These are phyloP conservation scores for Fusarium austroafricanum DNA, from an alignment of 2,329 filamentous ascomycete species.

Conservation along the genomic window DNA sequence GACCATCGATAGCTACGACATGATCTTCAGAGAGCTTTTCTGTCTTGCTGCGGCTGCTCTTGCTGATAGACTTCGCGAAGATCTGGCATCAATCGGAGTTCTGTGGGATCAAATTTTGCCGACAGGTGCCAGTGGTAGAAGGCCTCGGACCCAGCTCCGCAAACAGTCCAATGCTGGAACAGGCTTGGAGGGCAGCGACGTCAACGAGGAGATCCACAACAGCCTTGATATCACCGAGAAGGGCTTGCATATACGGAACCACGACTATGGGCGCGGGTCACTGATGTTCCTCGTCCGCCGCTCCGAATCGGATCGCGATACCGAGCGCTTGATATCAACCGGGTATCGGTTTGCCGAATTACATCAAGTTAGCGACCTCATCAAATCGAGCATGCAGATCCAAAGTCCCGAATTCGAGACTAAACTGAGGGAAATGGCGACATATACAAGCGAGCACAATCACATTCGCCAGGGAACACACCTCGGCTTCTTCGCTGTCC, in stretches of 20 bases:
- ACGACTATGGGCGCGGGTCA: constrained; percentile 75
- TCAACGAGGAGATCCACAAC: constrained; percentile 34
- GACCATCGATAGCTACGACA: constrained; percentile 75
- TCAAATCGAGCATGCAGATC: constrained; percentile 81
- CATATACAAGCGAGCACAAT: constrained; percentile 61
- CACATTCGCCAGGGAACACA: constrained; percentile 66
- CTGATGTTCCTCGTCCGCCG: constrained; percentile 82
- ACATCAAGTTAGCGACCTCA: constrained; percentile 73
- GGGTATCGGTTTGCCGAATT: constrained; percentile 83
- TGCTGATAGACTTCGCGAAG: constrained; percentile 72
- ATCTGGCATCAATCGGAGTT: constrained; percentile 72
- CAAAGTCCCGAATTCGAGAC: constrained; percentile 69
- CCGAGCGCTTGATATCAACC: constrained; percentile 71
- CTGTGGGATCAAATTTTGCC: constrained; percentile 81
- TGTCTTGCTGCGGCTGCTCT: constrained; percentile 82
- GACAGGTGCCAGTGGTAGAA: constrained; percentile 62
- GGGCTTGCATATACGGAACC: constrained; percentile 46
- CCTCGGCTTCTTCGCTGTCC: constrained; percentile 68
- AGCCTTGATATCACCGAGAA: constrained; percentile 57
- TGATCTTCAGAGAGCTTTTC: constrained; percentile 84
- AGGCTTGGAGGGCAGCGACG: constrained; percentile 18
- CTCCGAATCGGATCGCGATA: constrained; percentile 67
- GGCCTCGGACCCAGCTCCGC: constrained; percentile 29
- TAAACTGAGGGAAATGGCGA: constrained; percentile 73
- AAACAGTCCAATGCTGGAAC: constrained; percentile 31